phyloP scores from a whole-genome alignment of 176 grass and related monocot species.

The Bromus sterilis region DNA sequence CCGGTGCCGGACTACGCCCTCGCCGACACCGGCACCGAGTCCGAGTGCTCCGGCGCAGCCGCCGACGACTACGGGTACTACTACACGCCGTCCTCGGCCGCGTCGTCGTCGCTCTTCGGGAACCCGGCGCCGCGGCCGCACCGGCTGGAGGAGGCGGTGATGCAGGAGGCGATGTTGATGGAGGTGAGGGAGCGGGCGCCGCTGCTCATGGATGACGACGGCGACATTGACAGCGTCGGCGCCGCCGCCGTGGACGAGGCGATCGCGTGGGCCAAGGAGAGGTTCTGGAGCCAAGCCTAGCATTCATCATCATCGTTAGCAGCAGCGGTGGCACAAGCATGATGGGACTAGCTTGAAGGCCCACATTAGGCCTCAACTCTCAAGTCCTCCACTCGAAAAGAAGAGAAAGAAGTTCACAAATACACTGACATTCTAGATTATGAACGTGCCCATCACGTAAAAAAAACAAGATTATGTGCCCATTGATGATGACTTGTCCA shows the following conservation, averaged over 20 bases:
- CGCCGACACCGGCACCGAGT: conserved; percentile 28
- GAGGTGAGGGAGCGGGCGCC: conserved; percentile 36
- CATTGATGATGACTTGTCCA: not conserved
- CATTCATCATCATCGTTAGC: not conserved
- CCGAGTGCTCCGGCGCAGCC: conserved; percentile 32
- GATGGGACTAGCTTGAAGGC: not conserved
- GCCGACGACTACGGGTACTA: conserved; percentile 35
- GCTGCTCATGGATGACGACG: conserved; percentile 43
- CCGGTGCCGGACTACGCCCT: not conserved
- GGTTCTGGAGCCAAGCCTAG: conserved; percentile 46
- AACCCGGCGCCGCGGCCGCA: conserved; percentile 20
- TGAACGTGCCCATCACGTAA: not conserved
- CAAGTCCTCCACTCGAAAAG: not conserved
- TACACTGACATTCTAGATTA: not conserved
- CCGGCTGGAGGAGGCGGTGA: conserved; percentile 14
- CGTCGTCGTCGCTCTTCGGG: conserved; percentile 43
- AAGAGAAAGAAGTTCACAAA: not conserved
- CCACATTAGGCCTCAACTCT: not conserved
- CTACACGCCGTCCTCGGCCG: conserved; percentile 57
- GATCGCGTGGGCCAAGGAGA: conserved; percentile 90
- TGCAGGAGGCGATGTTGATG: conserved; percentile 18
- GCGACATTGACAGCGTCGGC: conserved; percentile 45
- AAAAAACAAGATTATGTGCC: not conserved
- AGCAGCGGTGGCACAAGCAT: not conserved
- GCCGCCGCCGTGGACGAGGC: conserved; percentile 56